Evolutionary conservation across 1,284 basidiomycete genomes (phyloP).

Genomic region (Ceratobasidium sp.): DNA sequence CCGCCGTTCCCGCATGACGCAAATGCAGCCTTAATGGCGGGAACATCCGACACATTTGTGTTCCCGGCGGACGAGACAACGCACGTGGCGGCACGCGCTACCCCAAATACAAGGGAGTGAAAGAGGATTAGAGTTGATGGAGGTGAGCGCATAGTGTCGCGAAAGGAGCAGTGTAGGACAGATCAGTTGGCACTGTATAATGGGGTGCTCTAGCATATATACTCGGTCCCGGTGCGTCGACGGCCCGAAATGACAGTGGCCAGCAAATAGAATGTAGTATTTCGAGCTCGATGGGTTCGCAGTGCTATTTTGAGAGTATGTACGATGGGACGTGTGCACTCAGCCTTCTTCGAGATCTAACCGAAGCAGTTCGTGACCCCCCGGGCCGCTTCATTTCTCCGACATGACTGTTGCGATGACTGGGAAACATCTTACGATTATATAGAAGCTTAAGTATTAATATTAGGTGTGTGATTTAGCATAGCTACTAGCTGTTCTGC

Average conservation of each 20-base stretch:
- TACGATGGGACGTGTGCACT: neutral
- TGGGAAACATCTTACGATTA: neutral
- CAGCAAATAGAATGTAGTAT: neutral
- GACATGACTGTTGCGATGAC: constrained; percentile 13
- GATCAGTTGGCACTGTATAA: neutral
- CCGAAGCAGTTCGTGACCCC: neutral
- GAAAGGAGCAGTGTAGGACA: neutral
- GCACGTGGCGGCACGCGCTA: constrained; percentile 29
- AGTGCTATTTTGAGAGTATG: constrained; percentile 18
- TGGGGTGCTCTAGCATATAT: constrained; percentile 4
- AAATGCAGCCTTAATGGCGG: constrained; percentile 43
- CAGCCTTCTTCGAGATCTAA: neutral
- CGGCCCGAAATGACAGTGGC: constrained; percentile 4
- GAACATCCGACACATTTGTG: constrained; percentile 36
- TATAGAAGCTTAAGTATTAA: neutral
- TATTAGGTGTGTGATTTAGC: no score
- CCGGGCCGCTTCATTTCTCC: constrained; percentile 28
- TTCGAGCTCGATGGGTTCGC: neutral
- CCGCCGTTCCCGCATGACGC: constrained; percentile 42
- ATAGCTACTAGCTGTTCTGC: no score
- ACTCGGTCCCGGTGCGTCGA: neutral
- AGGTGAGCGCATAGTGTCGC: constrained; percentile 1
- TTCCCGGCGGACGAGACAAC: constrained; percentile 36
- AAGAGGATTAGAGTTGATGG: neutral
- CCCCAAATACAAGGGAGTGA: constrained; percentile 10